Evolutionary conservation across 495 filamentous ascomycete genomes (phyloP).

Genomic region (Tuber calosporum): DNA sequence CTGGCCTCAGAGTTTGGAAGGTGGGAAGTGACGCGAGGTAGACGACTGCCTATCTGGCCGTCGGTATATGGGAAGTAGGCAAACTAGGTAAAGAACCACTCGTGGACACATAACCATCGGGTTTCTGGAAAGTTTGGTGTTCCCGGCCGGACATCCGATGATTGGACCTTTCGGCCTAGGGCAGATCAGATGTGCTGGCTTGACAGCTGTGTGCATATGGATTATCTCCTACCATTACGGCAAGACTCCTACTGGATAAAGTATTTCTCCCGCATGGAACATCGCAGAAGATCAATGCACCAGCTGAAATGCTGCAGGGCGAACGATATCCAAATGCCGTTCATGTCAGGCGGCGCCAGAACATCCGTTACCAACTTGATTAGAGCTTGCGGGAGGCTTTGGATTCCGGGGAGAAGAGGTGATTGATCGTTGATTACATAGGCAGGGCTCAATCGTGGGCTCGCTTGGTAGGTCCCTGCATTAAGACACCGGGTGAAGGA

Average conservation of each 20-base stretch:
- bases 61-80: background rate
- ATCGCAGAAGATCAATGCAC: background rate
- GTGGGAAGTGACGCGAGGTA: background rate
- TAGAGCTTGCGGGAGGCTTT: background rate
- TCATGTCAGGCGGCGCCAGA: background rate
- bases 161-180: background rate
- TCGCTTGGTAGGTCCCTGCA: background rate
- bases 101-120: background rate
- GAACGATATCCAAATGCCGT: background rate
- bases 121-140: background rate
- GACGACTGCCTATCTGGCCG: background rate
- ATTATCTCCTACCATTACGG: background rate
- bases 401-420: background rate
- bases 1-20: background rate
- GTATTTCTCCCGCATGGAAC: background rate
- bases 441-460: background rate
- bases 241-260: background rate
- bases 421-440: background rate
- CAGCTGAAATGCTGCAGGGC: background rate
- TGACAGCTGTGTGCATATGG: background rate
- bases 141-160: background rate
- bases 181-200: background rate
- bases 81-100: background rate
- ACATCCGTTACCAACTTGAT: background rate
- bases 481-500: background rate